Percentiles rank a stretch among this genome's conserved stretches.
Evolutionary conservation across 306 rosid genomes (phyloP).

Genomic region (Ziziphus jujuba): DNA sequence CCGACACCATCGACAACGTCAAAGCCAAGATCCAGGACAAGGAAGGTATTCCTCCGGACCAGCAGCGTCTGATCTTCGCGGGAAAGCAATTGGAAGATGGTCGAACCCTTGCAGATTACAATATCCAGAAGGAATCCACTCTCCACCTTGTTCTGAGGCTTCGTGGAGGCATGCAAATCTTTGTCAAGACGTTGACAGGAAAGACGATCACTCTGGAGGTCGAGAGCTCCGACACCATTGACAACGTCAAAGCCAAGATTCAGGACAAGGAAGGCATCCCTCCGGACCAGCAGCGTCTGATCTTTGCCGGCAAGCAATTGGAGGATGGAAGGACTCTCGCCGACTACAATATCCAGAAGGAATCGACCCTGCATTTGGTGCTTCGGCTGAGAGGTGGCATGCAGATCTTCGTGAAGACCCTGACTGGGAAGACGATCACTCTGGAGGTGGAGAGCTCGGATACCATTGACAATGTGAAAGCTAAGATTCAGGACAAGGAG

Average conservation of each 20-base stretch:
- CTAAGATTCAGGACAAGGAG: constrained; percentile 29
- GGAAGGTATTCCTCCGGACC: constrained; percentile 46
- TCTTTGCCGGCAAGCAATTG: constrained; percentile 49
- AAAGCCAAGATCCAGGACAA: constrained; percentile 51
- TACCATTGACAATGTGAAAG: constrained; percentile 19
- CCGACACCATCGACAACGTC: constrained; percentile 42
- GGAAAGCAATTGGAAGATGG: constrained; percentile 48
- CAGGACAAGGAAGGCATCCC: constrained; percentile 50
- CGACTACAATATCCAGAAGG: constrained; percentile 56
- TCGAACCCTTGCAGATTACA: constrained; percentile 41
- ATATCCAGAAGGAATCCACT: constrained; percentile 43
- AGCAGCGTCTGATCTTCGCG: constrained; percentile 42
- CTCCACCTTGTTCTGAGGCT: constrained; percentile 41
- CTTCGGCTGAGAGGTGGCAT: constrained; percentile 26
- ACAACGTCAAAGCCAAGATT: constrained; percentile 38
- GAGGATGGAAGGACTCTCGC: constrained; percentile 48
- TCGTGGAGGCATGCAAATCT: constrained; percentile 41
- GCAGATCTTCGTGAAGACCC: constrained; percentile 28
- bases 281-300: constrained; percentile 42
- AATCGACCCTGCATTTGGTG: constrained; percentile 37
- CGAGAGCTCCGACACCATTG: constrained; percentile 34
- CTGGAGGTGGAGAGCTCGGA: constrained; percentile 32
- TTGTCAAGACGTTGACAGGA: constrained; percentile 40
- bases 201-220: constrained; percentile 47
- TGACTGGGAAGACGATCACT: constrained; percentile 27